Base-by-base conservation (phyloP, 495 filamentous ascomycete genomes). In the Pseudevernia furfuracea region DNA sequence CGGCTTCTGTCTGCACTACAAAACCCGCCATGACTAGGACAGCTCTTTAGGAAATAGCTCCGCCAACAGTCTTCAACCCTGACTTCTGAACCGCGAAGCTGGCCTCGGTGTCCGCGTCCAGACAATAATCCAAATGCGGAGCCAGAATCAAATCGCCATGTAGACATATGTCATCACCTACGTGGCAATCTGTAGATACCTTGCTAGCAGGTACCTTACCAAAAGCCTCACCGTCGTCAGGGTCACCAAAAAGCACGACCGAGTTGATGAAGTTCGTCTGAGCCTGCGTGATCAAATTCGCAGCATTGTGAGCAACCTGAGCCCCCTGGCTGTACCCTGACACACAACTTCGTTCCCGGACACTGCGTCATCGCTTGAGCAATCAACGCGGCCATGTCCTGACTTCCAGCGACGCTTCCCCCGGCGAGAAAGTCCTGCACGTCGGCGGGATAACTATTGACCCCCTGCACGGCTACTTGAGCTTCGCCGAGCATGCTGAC, bases 401-500 rank as follows among this genome's bases (percentile, higher is more conserved):
- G 56, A 55, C 68, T 72, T 19, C 72, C 74, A 36, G 44, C 57
- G 37, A 69, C 48, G 58, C 71, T 71, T 8, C 74, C 73, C 38
- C 75, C 75, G 15, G 65, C 73, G 36, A 73, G 38, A 58, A 75
- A 75, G 1, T 71, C 74, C 25, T 65, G 62, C 2, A 75, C 68
- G 34, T 69, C 68, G 19, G 74, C 75, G 5, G 71, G 59, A 58
- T 77, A 77, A 41, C 68, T 63, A 28, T 75, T 71, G 9, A 79
- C 75, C 34, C 76, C 76, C 67, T 79, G 76, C 30, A 77, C 73
- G 30, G 73, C 75, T 14, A 79, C 60, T 19, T 71, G 66, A 32
- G 52, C 56, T 28, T 67, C 41, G 2, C 74, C 76, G 23, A 75
- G 62, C 2, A 58, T 57, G n/a, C 59, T 44, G 34, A 66, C 53